Base-by-base conservation (phyloP, 257 asterid species). In the Schizonepeta tenuifolia region DNA sequence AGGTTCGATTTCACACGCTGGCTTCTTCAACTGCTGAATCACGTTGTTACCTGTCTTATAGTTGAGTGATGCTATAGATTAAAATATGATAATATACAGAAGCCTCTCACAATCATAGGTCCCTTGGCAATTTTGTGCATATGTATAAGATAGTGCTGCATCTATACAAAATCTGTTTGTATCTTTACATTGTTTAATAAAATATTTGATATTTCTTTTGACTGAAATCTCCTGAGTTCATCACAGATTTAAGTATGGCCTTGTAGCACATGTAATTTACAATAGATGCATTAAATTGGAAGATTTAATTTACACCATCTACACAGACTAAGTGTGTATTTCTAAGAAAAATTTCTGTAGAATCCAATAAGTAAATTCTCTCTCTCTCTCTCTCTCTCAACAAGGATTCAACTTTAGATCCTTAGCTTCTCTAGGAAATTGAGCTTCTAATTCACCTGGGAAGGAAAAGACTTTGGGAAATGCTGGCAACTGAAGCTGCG, bases 391-490 rank as follows among this genome's bases (percentile, higher is more conserved):
- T 38, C 64, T 47, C 15, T 38, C 13, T 15, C 46, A 9, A 1
- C 5, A 18, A 54, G 31, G 22, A 44, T 54, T 66, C 58, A 38
- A 28, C 54, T 65, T n/a, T 31, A 4, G 6, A 31, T 51, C 44
- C 64, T 50, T 72, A 33, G 53, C 38, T 62, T 24, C 71, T 24
- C 65, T 14, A 4, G 67, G 8, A 8, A 75, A 67, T 7, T 40
- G 41, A 3, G 35, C 31, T 67, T 46, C 10, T 40, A 70, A 31
- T 13, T 84, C 82, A 90, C 54, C 96, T 85, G 47, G 96, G 96
- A 62, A 80, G 78, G 83, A 88, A 85, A 38, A 84, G 73, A 51
- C 93, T 86, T 10, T 86, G 84, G 6, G 96, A 88, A 74, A 90
- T 53, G 77, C 65, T 82, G 63, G 89, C 96, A 70, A 79, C 62